These are phyloP conservation scores for Inga laurina DNA, from an alignment of 306 rosid genomes.

Conservation along the genomic window DNA sequence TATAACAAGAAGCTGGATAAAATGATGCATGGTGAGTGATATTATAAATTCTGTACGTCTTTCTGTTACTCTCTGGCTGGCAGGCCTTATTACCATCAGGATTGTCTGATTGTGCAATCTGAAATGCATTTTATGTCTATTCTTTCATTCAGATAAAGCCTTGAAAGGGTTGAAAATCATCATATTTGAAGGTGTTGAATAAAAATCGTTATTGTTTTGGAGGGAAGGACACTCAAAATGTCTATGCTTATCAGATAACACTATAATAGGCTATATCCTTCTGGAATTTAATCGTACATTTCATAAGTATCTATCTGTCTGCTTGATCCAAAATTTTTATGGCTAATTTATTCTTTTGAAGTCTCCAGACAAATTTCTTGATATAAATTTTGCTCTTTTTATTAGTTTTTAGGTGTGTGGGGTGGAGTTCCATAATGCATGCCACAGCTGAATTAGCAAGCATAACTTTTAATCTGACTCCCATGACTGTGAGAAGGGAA, in stretches of 20 bases:
- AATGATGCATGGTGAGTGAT: constrained; percentile 47
- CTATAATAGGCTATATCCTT: constrained; percentile 14
- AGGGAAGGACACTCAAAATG: neutral
- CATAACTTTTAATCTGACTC: neutral
- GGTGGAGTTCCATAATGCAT: constrained; percentile 9
- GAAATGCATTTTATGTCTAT: constrained; percentile 12
- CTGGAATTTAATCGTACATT: constrained; percentile 16
- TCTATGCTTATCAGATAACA: constrained; percentile 5
- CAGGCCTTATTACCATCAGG: neutral
- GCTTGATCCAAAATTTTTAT: constrained; percentile 14
- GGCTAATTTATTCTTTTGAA: constrained; percentile 26
- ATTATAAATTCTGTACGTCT: neutral
- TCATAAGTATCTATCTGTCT: neutral
- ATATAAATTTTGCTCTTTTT: constrained; percentile 10
- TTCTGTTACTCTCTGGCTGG: constrained; percentile 13
- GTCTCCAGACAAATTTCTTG: constrained; percentile 20
- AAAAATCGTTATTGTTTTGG: neutral
- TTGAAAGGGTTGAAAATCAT: constrained; percentile 20
- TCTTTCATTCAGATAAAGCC: neutral
- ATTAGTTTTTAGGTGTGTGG: neutral
- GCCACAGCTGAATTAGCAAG: neutral
- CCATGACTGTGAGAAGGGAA: neutral
- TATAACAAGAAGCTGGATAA: constrained; percentile 20
- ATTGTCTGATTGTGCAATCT: constrained; percentile 3
- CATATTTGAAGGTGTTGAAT: neutral